phyloP scores from a whole-genome alignment of 2,329 filamentous ascomycete genomes.

The Dactylellina drechsleri region DNA sequence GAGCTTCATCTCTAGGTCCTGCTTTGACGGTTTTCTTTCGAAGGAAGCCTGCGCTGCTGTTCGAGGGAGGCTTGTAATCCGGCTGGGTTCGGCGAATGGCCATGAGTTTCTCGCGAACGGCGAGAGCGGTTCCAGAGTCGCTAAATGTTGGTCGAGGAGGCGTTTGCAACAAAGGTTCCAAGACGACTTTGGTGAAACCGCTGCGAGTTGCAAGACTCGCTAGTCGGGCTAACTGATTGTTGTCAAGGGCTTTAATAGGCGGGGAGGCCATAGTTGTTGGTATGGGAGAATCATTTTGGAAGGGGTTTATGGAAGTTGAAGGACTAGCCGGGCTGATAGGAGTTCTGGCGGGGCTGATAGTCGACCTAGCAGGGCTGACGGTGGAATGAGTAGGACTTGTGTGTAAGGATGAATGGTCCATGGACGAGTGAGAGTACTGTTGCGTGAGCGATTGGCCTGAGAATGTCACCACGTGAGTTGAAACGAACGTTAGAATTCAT shows the following conservation, averaged over 20 bases:
- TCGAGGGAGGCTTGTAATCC: slow-evolving; percentile 48
- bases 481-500: slow-evolving; percentile 10
- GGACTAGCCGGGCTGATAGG: slow-evolving; percentile 24
- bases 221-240: slow-evolving; percentile 12
- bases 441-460: slow-evolving; percentile 21
- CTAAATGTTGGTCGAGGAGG: slow-evolving; percentile 32
- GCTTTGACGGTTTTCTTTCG: slow-evolving; percentile 41
- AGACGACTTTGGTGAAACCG: slow-evolving; percentile 26
- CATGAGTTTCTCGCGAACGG: slow-evolving; percentile 46
- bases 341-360: slow-evolving; percentile 10
- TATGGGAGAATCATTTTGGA: slow-evolving; percentile 17
- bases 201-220: slow-evolving; percentile 35
- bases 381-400: slow-evolving; percentile 17
- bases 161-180: slow-evolving; percentile 36
- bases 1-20: slow-evolving; percentile 22
- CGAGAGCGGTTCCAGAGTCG: slow-evolving; percentile 5
- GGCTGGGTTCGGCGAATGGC: slow-evolving; percentile 39
- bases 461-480: not conserved
- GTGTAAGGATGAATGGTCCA: slow-evolving; percentile 33
- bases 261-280: slow-evolving; percentile 12
- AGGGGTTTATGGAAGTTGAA: slow-evolving; percentile 8
- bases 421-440: slow-evolving; percentile 18
- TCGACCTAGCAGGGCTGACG: slow-evolving; percentile 16
- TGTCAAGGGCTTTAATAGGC: slow-evolving; percentile 12
- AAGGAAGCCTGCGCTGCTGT: slow-evolving; percentile 31